These are phyloP conservation scores for Eucalyptus brandiana DNA, from an alignment of 345 rosid genomes.

Conservation along the genomic window DNA sequence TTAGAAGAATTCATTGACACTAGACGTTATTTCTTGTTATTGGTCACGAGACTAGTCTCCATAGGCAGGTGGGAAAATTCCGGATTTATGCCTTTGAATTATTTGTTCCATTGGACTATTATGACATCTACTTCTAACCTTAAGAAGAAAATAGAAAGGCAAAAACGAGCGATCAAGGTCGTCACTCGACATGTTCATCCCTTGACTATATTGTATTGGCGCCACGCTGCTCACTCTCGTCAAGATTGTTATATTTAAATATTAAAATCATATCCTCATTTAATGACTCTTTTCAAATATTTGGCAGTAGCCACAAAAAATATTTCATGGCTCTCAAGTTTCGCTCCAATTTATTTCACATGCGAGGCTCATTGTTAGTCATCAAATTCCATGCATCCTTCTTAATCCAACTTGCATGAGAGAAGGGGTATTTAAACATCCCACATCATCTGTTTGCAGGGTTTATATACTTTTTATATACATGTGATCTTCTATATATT, in stretches of 20 bases:
- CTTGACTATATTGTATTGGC: not conserved
- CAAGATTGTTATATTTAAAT: not conserved
- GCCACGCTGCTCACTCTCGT: not conserved
- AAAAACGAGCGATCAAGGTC: not conserved
- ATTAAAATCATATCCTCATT: not conserved
- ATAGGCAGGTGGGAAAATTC: not conserved
- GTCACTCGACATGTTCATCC: not conserved
- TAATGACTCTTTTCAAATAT: not conserved
- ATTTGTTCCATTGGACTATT: not conserved
- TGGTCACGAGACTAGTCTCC: not conserved
- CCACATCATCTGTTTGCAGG: fast-evolving
- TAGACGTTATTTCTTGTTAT: not conserved
- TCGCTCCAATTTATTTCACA: not conserved
- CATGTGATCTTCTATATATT: not conserved
- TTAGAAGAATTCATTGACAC: not conserved
- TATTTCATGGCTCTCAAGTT: not conserved
- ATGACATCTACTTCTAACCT: not conserved
- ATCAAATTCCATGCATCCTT: not conserved
- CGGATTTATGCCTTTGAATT: not conserved
- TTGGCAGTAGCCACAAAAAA: not conserved
- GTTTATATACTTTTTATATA: not conserved
- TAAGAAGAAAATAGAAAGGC: not conserved
- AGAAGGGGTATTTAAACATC: not conserved
- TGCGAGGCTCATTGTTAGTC: not conserved
- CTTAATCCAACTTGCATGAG: not conserved